phyloP scores from a whole-genome alignment of 129 eudicot genomes.

The Artemisia annua region DNA sequence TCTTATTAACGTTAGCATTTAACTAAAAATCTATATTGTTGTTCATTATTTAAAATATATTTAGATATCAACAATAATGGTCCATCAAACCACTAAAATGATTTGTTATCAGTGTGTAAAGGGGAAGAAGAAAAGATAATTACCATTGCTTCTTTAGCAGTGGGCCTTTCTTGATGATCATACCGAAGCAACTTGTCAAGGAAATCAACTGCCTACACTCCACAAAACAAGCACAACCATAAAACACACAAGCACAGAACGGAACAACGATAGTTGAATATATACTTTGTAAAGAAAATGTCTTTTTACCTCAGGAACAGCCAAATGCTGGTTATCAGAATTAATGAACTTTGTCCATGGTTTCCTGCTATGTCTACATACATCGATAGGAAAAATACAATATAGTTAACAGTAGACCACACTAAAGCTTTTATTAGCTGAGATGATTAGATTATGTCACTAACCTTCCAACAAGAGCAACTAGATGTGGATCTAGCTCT shows the following conservation, averaged over 20 bases:
- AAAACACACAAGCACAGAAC: not conserved
- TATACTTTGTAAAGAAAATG: not conserved
- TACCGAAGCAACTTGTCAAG: slow-evolving; percentile 84
- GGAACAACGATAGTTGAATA: not conserved
- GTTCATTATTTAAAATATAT: too few species aligned
- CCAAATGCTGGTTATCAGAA: slow-evolving; percentile 84
- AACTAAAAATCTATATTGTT: not conserved
- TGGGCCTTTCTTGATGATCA: slow-evolving; percentile 96
- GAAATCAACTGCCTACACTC: slow-evolving; percentile 75
- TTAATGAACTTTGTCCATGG: slow-evolving; percentile 81
- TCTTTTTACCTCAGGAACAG: slow-evolving; percentile 77
- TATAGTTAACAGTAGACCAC: not conserved
- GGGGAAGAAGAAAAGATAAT: slow-evolving; percentile 11
- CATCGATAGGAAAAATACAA: not conserved
- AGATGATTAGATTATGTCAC: slow-evolving; percentile 9
- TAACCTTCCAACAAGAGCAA: slow-evolving; percentile 88
- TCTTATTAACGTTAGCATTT: too few species aligned
- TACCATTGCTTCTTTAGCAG: slow-evolving; percentile 98
- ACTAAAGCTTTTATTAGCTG: not conserved
- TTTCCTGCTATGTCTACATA: slow-evolving; percentile 73
- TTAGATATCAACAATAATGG: not conserved
- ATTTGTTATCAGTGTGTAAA: not conserved
- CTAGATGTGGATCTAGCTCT: slow-evolving; percentile 83
- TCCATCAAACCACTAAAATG: not conserved
- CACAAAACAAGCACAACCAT: slow-evolving; percentile 10